Evolutionary conservation across 768 basidiomycete genomes (phyloP).

Genomic region (Tubosaeta sp.): DNA sequence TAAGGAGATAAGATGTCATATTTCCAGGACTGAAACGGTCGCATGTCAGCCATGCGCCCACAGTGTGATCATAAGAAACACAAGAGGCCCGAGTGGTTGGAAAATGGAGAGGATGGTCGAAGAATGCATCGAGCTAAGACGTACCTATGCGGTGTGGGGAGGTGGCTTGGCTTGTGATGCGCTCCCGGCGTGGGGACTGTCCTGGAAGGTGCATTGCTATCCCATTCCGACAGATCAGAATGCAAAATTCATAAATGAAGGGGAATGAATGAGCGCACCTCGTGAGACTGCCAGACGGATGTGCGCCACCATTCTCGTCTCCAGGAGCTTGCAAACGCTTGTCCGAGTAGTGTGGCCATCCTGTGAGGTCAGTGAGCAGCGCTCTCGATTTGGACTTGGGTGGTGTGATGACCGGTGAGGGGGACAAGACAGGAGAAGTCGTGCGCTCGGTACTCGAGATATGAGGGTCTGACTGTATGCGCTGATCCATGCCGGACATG

Average conservation of each 20-base stretch:
- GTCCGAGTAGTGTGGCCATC: constrained; percentile 16
- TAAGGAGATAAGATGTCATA: constrained; percentile 27
- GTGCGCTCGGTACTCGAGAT: constrained; percentile 3
- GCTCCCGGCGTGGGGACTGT: neutral
- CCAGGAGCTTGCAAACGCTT: constrained; percentile 14
- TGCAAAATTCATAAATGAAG: neutral
- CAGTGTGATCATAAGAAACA: too few relatives aligned
- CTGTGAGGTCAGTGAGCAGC: constrained; percentile 11
- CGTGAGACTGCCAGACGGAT: constrained; percentile 5
- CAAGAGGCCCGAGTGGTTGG: neutral
- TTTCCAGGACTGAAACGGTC: constrained; percentile 31
- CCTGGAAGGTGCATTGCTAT: constrained; percentile 9
- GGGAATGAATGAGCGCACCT: constrained; percentile 12
- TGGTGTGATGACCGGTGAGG: constrained; percentile 10
- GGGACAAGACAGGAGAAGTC: constrained; percentile 1
- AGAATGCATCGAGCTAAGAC: neutral
- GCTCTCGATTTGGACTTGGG: constrained; percentile 7
- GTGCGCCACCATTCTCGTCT: constrained; percentile 2
- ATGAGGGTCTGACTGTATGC: constrained; percentile 1
- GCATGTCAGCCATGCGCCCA: constrained; percentile 8
- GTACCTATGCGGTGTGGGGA: constrained; percentile 32
- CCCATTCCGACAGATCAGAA: neutral
- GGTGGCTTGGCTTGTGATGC: constrained; percentile 19
- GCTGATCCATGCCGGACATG: constrained; percentile 7
- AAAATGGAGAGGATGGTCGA: neutral